phyloP scores from a whole-genome alignment of 148 eudicot species.

The Vaccinium myrtillus region DNA sequence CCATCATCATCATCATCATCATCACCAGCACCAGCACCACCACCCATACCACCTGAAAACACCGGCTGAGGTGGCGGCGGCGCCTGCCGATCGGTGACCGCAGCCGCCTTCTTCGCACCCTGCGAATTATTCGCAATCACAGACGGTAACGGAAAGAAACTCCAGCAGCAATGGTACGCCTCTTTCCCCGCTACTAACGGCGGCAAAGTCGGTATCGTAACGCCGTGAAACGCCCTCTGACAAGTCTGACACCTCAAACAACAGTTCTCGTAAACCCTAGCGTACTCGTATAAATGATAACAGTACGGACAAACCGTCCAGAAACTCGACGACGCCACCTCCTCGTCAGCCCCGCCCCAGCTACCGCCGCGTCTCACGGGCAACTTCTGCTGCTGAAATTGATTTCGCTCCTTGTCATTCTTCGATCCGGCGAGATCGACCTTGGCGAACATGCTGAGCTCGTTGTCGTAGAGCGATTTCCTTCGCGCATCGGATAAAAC shows the following conservation, averaged over 20 bases:
- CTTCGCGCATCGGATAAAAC: slow-evolving; percentile 1
- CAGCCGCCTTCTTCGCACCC: slow-evolving; percentile 20
- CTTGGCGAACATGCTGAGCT: slow-evolving; percentile 35
- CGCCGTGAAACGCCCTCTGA: slow-evolving; percentile 64
- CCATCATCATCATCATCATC: slow-evolving; percentile 5
- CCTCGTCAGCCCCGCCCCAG: slow-evolving; percentile 31
- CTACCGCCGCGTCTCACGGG: background rate
- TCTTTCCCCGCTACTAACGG: slow-evolving; percentile 82
- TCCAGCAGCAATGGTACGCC: slow-evolving; percentile 89
- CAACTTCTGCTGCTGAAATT: slow-evolving; percentile 4
- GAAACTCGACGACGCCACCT: slow-evolving; percentile 26
- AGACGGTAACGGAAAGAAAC: slow-evolving; percentile 80
- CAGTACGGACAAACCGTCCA: slow-evolving; percentile 98
- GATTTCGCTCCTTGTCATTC: slow-evolving; percentile 8
- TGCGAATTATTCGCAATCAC: slow-evolving; percentile 22
- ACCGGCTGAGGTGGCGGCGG: background rate
- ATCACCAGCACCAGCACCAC: background rate
- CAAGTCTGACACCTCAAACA: slow-evolving; percentile 77
- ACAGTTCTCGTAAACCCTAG: slow-evolving; percentile 57
- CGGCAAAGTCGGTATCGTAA: slow-evolving; percentile 51
- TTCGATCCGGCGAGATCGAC: slow-evolving; percentile 43
- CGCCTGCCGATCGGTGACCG: slow-evolving; percentile 12
- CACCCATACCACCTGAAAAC: background rate
- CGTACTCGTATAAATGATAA: slow-evolving; percentile 66
- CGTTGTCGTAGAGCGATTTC: slow-evolving; percentile 41